Evolutionary conservation across 331 rosid species (phyloP), one percentile per base, ranked within the genome.

Genomic region (Acacia concinna): DNA sequence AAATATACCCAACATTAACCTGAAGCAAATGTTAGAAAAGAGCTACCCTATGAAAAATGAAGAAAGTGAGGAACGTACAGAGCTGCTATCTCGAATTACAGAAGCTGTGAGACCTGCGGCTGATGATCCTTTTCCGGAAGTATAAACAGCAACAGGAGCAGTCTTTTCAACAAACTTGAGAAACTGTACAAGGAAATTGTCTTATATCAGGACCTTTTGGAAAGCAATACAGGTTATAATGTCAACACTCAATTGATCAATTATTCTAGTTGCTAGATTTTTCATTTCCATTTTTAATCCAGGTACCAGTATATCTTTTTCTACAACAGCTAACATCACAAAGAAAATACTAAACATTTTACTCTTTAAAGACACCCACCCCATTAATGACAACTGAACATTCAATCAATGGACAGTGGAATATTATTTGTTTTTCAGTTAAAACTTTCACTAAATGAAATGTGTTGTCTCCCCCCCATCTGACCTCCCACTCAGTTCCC

Each of bases 101-200:
- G 99, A 96, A 88, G 99, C 99, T 30, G 98, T 96, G 69, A 96
- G 98, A 23, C 98, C 99, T 78, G 99, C 98, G 31, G 99, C 99
- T 23, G 99, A 96, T 38, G 99, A 96, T 68, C 99, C 99, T 90
- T 96, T 96, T 69, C 99, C 99, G 8, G 99, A 96, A 72, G 99
- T 96, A 87, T 96, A 96, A 76, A 96, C 99, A 78, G 98, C 99
- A 60, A 91, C n/a, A 13, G 98, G 99, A 76, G 99, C 99, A 32
- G 98, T 96, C 88, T 96, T 93, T 87, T 96, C 98, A 34, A 93
- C 99, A 82, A 96, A 96, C 93, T 91, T 96, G 77, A 96, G 96
- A 87, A 96, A 96, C 99, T 96, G 86, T 31, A 70, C 31, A 75
- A 68, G 71, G 63, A 21, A 74, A 57, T 81, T 32, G 49, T 78